Base-by-base conservation (phyloP, 176 grass and related monocot species). In the barley (Hordeum vulgare) region DNA sequence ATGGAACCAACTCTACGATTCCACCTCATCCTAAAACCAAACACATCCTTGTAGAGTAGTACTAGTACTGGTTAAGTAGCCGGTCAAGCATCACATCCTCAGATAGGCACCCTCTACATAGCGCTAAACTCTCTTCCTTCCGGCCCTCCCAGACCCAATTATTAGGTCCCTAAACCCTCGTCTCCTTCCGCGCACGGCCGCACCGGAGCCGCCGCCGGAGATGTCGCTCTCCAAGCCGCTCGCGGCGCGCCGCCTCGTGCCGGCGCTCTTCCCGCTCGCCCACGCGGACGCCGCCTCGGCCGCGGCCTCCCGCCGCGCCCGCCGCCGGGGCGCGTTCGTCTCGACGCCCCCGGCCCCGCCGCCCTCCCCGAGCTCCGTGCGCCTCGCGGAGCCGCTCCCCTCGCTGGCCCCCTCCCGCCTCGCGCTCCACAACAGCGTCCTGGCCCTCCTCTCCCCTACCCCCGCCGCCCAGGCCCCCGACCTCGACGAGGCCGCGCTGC, bases 401-500 rank as follows among this genome's bases (percentile, higher is more conserved):
- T 63, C 86, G n/a, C 90, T 97, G 15, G 64, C 85, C 70, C 92
- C 89, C 3, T 90, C 85, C 35, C 86, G 90, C 33, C 86, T 94
- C 47, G 83, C 72, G n/a, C 73, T 97, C 65, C 92, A 97, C 71
- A 92, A 94, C 90, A 86, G 89, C 84, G 86, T 97, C 90, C 92
- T 97, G 28, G 85, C 75, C 17, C 92, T 97, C 74, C 85, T 83
- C 27, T 88, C 89, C 85, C 42, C 71, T 44, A 12, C 11, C n/a
- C n/a, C n/a, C 79, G 10, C 45, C 71, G n/a, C 70, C 9, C 71
- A 75, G 63, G 65, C 85, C 74, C 47, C 83, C 66, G 88, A 97
- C 81, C 95, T 97, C 58, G 56, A 85, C 40, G 92, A 94, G 86
- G 92, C 90, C 34, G 66, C 86, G 54, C 95, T 97, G 57, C 79